phyloP scores from a whole-genome alignment of 2,329 filamentous ascomycete species.

The Fusarium secorum region DNA sequence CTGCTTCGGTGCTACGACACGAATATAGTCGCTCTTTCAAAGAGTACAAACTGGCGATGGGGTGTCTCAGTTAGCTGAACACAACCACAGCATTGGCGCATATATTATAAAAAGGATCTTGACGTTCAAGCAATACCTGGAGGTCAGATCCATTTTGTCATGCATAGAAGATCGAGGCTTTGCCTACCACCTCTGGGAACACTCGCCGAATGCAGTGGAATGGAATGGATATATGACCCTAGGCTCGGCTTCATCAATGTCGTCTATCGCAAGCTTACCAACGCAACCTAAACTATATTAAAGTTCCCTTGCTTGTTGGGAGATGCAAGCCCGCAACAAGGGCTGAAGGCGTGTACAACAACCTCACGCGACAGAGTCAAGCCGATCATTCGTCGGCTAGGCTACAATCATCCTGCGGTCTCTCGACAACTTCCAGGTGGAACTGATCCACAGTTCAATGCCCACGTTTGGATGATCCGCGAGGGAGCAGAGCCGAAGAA shows the following conservation, averaged over 20 bases:
- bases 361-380: neutral
- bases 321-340: neutral
- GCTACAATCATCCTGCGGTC: neutral
- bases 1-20: no score
- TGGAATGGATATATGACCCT: neutral
- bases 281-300: no score
- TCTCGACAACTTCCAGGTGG: no score
- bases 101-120: neutral
- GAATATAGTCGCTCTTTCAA: neutral
- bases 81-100: neutral
- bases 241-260: neutral
- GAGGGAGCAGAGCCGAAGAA: neutral
- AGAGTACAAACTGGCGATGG: neutral
- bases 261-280: no score
- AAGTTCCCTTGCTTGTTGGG: neutral
- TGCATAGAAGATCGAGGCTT: neutral
- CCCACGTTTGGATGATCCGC: neutral
- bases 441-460: neutral
- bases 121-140: neutral
- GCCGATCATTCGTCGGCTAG: neutral
- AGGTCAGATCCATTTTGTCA: neutral
- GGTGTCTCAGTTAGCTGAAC: neutral
- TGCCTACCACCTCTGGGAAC: neutral
- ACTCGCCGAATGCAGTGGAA: neutral
- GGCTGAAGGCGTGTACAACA: no score